Percentiles rank a stretch among this genome's conserved stretches.
These are phyloP conservation scores for Tricholoma matsutake DNA, from an alignment of 768 basidiomycete genomes.

Conservation along the genomic window DNA sequence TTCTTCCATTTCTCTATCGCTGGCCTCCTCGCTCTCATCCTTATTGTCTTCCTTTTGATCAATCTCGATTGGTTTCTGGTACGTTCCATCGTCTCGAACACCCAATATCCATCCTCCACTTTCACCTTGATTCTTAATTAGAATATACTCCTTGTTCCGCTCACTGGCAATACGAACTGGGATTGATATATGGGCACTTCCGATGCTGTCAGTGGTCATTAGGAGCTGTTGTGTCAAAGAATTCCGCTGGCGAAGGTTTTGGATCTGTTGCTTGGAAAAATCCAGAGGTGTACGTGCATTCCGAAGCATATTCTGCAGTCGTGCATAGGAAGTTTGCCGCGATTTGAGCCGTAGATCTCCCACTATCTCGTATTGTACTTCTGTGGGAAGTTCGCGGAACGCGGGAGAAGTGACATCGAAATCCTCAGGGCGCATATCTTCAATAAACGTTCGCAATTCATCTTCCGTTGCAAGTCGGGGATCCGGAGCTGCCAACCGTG, in stretches of 20 bases:
- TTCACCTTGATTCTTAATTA: slow-evolving; percentile 86
- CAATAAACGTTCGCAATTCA: slow-evolving; percentile 88
- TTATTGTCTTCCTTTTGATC: slow-evolving; percentile 51
- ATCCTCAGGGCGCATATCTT: slow-evolving; percentile 94
- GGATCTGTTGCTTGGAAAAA: slow-evolving; percentile 95
- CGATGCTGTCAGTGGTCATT: slow-evolving; percentile 88
- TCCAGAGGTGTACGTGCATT: slow-evolving; percentile 81
- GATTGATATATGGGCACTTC: slow-evolving; percentile 84
- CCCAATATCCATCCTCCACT: slow-evolving; percentile 95
- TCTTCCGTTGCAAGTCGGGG: slow-evolving; percentile 96
- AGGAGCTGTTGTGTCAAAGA: slow-evolving; percentile 89
- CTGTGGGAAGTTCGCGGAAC: slow-evolving; percentile 90
- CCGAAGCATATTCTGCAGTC: slow-evolving; percentile 87
- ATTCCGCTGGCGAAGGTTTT: slow-evolving; percentile 86
- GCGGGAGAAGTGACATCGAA: slow-evolving; percentile 89
- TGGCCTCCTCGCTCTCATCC: slow-evolving; percentile 31
- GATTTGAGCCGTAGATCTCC: slow-evolving; percentile 94
- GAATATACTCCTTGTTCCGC: slow-evolving; percentile 90
- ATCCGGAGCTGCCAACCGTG: slow-evolving; percentile 65
- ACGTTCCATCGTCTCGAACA: slow-evolving; percentile 82
- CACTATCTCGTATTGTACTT: slow-evolving; percentile 97
- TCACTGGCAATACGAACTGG: slow-evolving; percentile 95
- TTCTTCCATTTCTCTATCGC: slow-evolving; percentile 77
- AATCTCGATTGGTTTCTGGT: slow-evolving; percentile 81
- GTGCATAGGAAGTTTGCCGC: slow-evolving; percentile 88